A percentile compares a stretch with the other conserved stretches of the same genome.
These are phyloP conservation scores for Globisporangium cylindrosporum DNA, from an alignment of 352 stramenopile genomes.

Conservation along the genomic window DNA sequence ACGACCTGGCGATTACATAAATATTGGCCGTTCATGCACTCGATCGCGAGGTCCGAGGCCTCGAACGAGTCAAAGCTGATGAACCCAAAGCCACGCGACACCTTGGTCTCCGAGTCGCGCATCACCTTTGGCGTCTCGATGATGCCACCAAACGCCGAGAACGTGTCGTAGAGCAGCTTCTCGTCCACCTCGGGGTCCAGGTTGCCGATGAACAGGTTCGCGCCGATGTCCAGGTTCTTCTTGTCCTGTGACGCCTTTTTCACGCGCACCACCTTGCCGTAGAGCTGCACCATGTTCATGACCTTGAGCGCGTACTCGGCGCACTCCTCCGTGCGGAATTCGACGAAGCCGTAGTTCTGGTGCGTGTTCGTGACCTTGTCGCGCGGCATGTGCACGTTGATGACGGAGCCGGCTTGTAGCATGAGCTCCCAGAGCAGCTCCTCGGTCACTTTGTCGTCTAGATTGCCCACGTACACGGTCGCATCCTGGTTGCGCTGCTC, in stretches of 20 bases:
- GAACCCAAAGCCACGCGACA: slow-evolving; percentile 96
- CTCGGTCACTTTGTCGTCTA: slow-evolving; percentile 95
- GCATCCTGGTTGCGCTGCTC: slow-evolving; percentile 94
- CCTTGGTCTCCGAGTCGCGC: slow-evolving; percentile 91
- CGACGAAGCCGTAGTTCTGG: slow-evolving; percentile 99
- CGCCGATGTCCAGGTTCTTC: slow-evolving; percentile 97
- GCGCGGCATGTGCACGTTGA: slow-evolving; percentile 98
- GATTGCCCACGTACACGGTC: slow-evolving; percentile 98
- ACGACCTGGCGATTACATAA: slow-evolving; percentile 97
- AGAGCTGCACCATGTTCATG: slow-evolving; percentile 99
- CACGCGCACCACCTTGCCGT: slow-evolving; percentile 93
- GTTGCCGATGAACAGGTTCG: slow-evolving; percentile 98
- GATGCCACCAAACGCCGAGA: slow-evolving; percentile 97
- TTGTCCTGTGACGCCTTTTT: slow-evolving; percentile 96
- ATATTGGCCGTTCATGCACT: slow-evolving; percentile 99
- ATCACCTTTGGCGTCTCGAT: slow-evolving; percentile 96
- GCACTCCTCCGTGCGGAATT: slow-evolving; percentile 96
- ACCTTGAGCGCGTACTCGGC: slow-evolving; percentile 98
- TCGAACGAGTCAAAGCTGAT: slow-evolving; percentile 98
- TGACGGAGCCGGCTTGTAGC: slow-evolving; percentile 93
- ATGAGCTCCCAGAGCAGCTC: slow-evolving; percentile 97
- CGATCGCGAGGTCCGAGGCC: slow-evolving; percentile 96
- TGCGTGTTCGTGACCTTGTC: slow-evolving; percentile 96
- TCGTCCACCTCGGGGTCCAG: slow-evolving; percentile 97
- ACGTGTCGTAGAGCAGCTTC: slow-evolving; percentile 99